Evolutionary conservation across 2,329 filamentous ascomycete species (phyloP).

Genomic region (Aciculosporium take): DNA sequence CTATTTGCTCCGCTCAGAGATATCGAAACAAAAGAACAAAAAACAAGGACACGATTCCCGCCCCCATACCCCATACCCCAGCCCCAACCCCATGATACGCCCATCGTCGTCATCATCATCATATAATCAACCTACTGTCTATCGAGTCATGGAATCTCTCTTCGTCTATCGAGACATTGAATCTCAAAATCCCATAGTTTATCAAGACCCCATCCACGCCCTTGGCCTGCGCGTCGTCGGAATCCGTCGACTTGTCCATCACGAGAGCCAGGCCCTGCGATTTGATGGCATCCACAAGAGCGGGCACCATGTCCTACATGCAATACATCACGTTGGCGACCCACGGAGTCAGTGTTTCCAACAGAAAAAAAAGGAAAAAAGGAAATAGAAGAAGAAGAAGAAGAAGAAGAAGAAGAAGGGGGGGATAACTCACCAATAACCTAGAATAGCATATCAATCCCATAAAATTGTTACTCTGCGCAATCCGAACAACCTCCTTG

Average conservation of each 20-base stretch:
- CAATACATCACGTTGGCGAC: too few relatives aligned
- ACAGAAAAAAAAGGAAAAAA: neutral
- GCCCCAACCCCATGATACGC: neutral
- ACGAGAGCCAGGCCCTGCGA: slow-evolving; percentile 86
- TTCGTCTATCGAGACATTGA: slow-evolving; percentile 81
- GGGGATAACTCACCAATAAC: slow-evolving; percentile 53
- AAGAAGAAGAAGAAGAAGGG: neutral
- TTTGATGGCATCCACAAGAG: slow-evolving; percentile 85
- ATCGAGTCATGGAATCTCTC: slow-evolving; percentile 18
- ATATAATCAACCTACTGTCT: neutral
- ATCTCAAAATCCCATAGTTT: slow-evolving; percentile 74
- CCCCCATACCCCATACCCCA: neutral
- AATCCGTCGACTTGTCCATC: slow-evolving; percentile 62
- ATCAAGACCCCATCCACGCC: slow-evolving; percentile 80
- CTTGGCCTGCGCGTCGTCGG: slow-evolving; percentile 35
- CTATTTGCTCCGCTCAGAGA: neutral
- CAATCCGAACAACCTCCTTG: slow-evolving; percentile 87
- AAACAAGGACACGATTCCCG: too few relatives aligned
- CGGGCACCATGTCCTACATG: slow-evolving; percentile 89
- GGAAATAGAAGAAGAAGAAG: neutral
- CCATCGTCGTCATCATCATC: neutral
- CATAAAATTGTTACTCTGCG: slow-evolving; percentile 96
- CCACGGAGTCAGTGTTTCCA: too few relatives aligned
- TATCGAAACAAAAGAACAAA: too few relatives aligned
- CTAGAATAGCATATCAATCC: slow-evolving; percentile 81